A percentile compares a stretch with the other conserved stretches of the same genome.
Evolutionary conservation across 2,329 filamentous ascomycete species (phyloP).

Genomic region (Venturiaceae sp.): DNA sequence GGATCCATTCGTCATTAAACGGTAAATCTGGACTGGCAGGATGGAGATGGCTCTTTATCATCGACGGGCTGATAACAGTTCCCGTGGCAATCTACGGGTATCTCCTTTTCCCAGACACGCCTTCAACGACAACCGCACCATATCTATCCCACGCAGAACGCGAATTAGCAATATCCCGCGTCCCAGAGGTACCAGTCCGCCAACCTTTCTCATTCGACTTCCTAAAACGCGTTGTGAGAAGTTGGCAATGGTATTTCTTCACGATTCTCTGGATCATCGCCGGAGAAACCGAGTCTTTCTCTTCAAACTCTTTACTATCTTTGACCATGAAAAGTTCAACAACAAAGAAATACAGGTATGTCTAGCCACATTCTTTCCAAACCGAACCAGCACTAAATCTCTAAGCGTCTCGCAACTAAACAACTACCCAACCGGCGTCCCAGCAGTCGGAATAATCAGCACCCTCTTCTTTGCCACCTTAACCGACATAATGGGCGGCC

Average conservation of each 20-base stretch:
- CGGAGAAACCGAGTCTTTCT: conserved; percentile 62
- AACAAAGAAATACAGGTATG: conserved; percentile 26
- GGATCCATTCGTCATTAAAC: conserved; percentile 34
- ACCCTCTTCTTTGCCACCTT: conserved; percentile 62
- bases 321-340: conserved; percentile 41
- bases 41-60: conserved; percentile 38
- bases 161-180: conserved; percentile 32
- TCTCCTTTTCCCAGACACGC: conserved; percentile 35
- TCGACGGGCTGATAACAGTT: conserved; percentile 47
- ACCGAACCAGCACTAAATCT: not conserved
- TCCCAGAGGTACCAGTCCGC: conserved; percentile 31
- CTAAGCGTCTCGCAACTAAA: conserved; percentile 41
- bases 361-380: not conserved
- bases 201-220: conserved; percentile 41
- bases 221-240: conserved; percentile 44
- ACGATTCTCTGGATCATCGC: conserved; percentile 59
- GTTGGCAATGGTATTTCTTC: conserved; percentile 59
- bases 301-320: conserved; percentile 48
- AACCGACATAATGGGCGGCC: conserved; percentile 55
- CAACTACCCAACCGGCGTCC: conserved; percentile 44
- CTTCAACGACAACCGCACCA: conserved; percentile 29
- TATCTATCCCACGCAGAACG: conserved; percentile 32
- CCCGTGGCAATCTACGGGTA: conserved; percentile 48
- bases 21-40: conserved; percentile 40
- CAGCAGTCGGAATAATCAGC: conserved; percentile 40